phyloP scores from a whole-genome alignment of 2,329 filamentous ascomycete genomes.

The Botrytis squamosa region DNA sequence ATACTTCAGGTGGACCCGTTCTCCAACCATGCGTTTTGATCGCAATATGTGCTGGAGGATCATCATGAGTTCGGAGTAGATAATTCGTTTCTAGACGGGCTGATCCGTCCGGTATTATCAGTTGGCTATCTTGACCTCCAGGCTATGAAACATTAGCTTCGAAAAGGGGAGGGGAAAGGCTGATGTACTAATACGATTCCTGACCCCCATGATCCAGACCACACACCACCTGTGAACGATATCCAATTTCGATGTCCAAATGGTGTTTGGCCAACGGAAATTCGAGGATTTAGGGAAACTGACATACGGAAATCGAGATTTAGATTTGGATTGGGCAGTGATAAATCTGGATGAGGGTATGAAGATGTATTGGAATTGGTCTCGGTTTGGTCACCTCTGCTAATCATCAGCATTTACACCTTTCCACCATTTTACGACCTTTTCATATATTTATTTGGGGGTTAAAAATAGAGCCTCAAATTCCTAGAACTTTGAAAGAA shows the following conservation, averaged over 20 bases:
- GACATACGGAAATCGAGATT: constrained; percentile 53
- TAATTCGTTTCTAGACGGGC: constrained; percentile 49
- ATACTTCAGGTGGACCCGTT: constrained; percentile 46
- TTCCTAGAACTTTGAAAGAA: neutral
- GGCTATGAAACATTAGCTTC: constrained; percentile 29
- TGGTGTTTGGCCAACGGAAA: constrained; percentile 45
- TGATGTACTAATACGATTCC: constrained; percentile 44
- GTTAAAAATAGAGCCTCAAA: neutral
- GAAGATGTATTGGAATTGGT: neutral
- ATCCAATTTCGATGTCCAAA: constrained; percentile 50
- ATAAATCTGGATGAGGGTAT: constrained; percentile 22
- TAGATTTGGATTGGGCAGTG: constrained; percentile 46
- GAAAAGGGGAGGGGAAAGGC: neutral
- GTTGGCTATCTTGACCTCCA: constrained; percentile 42
- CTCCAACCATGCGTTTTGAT: constrained; percentile 50
- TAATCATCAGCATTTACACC: neutral
- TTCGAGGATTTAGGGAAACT: constrained; percentile 46
- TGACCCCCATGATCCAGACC: constrained; percentile 51
- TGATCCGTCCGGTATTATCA: constrained; percentile 37
- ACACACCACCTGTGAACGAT: constrained; percentile 48
- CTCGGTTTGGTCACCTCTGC: neutral
- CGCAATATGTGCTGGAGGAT: constrained; percentile 46
- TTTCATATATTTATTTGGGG: neutral
- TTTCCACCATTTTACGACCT: neutral
- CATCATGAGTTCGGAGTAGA: constrained; percentile 49